Base-by-base conservation (phyloP, 176 grass and related monocot species). In the Triticum turgidum region DNA sequence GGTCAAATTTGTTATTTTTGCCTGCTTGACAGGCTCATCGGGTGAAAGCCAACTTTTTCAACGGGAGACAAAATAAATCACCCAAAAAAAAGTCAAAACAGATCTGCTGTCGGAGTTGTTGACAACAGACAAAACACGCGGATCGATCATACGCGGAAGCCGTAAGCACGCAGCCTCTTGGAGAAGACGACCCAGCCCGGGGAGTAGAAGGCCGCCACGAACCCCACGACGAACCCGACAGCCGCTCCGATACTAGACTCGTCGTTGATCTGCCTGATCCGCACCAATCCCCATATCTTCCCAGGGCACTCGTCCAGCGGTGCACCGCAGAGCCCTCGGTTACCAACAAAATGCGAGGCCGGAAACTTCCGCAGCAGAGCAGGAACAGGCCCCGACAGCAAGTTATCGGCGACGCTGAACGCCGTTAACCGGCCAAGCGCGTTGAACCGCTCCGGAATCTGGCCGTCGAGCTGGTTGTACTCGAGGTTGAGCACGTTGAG, bases 401-500 rank as follows among this genome's bases (percentile, higher is more conserved):
- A 2, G 18, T 89, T 95, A 15, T 87, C 54, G 0, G 2, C 89
- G 42, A 93, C 89, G 72, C 33, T 69, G 27, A 95, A 42, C 3
- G 0, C 3, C 9, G 0, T 6, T 42, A 95, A 6, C 30, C 84
- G n/a, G 4, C 0, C 0, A 14, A 87, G 49, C 0, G 0, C 0
- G 20, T 1, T 1, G 9, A 87, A 49, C n/a, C 61, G 11, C 8
- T 0, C 0, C 5, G 65, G 84, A 47, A 95, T 86, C 9, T 29
- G 17, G 11, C 91, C 78, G 17, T 7, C 75, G 45, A 95, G 21
- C 6, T 42, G 79, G 33, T 91, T 95, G 33, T 89, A 37, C 69
- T 89, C 47, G 25, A 93, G 78, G 22, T 84, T 86, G 42, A 95
- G 2, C 0, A 15, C 47, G 41, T 88, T 81, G 33, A 91, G 78